Conservation (phyloP, 2,329 filamentous ascomycete species). For the Magnaporthiopsis incrustans region DNA sequence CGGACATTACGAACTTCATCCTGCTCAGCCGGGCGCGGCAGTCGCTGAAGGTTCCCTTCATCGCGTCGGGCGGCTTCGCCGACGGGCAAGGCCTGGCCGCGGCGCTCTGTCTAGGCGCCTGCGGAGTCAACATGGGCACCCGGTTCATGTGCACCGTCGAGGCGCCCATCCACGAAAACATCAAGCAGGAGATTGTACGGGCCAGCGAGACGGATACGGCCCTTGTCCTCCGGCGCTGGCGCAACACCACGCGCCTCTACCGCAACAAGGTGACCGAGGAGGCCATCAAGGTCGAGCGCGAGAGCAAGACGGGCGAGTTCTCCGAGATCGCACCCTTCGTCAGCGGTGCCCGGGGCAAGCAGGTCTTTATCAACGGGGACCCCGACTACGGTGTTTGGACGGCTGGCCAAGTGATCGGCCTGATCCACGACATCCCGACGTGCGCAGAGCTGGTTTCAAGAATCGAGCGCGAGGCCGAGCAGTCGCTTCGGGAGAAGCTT, state of each 20-base stretch:
- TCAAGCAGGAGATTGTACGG: slow-evolving; percentile 87
- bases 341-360: slow-evolving; percentile 79
- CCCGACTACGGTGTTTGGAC: slow-evolving; percentile 93
- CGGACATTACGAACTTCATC: slow-evolving; percentile 84
- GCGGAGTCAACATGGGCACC: slow-evolving; percentile 97
- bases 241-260: slow-evolving; percentile 82
- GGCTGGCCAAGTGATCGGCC: slow-evolving; percentile 85
- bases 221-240: slow-evolving; percentile 82
- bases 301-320: slow-evolving; percentile 80
- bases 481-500: slow-evolving; percentile 52
- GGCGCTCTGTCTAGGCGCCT: slow-evolving; percentile 80
- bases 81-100: slow-evolving; percentile 91
- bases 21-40: slow-evolving; percentile 80
- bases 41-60: slow-evolving; percentile 78
- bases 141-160: slow-evolving; percentile 96
- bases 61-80: slow-evolving; percentile 91
- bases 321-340: slow-evolving; percentile 79
- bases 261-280: slow-evolving; percentile 81
- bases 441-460: slow-evolving; percentile 61
- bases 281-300: slow-evolving; percentile 74
- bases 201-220: slow-evolving; percentile 88
- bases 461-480: slow-evolving; percentile 70
- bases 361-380: slow-evolving; percentile 91
- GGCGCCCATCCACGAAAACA: slow-evolving; percentile 83
- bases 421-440: slow-evolving; percentile 77